Conservation (phyloP, 768 basidiomycete genomes). For the Lactarius pseudohatsudake region DNA sequence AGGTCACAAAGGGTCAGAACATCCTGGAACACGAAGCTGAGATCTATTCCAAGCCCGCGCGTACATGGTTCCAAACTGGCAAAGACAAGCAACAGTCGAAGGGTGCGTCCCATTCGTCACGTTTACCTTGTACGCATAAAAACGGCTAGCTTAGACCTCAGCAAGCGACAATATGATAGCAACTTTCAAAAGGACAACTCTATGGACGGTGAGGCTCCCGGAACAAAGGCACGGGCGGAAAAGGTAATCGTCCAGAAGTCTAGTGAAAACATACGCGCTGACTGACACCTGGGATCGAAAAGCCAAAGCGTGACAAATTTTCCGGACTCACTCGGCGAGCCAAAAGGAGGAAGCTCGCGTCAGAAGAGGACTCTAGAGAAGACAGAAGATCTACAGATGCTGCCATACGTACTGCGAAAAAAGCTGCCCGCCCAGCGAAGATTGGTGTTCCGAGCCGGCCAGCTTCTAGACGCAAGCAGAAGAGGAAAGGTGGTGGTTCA, state of each 20-base stretch:
- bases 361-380: slow-evolving; percentile 74
- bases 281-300: slow-evolving; percentile 14
- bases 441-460: slow-evolving; percentile 56
- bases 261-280: slow-evolving; percentile 1
- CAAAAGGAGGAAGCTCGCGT: slow-evolving; percentile 85
- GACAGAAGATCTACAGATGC: slow-evolving; percentile 58
- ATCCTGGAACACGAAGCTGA: slow-evolving; percentile 91
- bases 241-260: slow-evolving; percentile 29
- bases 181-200: slow-evolving; percentile 42
- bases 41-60: slow-evolving; percentile 88
- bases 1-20: slow-evolving; percentile 91
- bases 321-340: slow-evolving; percentile 83
- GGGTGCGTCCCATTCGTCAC: slow-evolving; percentile 47
- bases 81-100: slow-evolving; percentile 80
- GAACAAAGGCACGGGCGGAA: slow-evolving; percentile 37
- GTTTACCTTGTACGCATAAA: slow-evolving; percentile 9
- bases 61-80: slow-evolving; percentile 96
- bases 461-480: slow-evolving; percentile 31
- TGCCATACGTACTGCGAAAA: slow-evolving; percentile 88
- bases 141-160: slow-evolving; percentile 50
- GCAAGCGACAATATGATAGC: slow-evolving; percentile 73
- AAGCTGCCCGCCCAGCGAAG: slow-evolving; percentile 67
- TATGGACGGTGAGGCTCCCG: slow-evolving; percentile 39
- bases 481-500: slow-evolving; percentile 27
- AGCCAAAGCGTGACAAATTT: slow-evolving; percentile 77